phyloP scores from a whole-genome alignment of 208 protist genomes.

The Lotmaria passim region DNA sequence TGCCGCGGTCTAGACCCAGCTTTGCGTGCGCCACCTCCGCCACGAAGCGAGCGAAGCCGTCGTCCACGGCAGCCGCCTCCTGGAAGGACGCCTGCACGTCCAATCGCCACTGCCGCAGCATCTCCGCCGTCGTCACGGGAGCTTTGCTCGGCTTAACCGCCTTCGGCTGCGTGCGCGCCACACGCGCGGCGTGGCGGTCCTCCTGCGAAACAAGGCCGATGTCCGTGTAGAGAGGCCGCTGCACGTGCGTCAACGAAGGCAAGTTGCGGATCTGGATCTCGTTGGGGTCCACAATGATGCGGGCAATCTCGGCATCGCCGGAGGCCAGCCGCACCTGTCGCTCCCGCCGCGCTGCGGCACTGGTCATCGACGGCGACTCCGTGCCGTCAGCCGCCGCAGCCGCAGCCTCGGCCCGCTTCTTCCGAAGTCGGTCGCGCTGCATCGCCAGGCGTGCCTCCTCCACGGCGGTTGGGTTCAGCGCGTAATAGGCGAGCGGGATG shows the following conservation, averaged over 20 bases:
- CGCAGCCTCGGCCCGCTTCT: constrained; percentile 38
- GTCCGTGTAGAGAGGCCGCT: constrained; percentile 86
- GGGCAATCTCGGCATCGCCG: constrained; percentile 67
- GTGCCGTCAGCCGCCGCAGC: constrained; percentile 31
- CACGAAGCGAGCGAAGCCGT: constrained; percentile 60
- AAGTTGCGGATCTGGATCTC: constrained; percentile 63
- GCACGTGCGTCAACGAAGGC: constrained; percentile 74
- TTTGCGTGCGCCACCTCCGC: constrained; percentile 57
- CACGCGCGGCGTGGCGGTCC: constrained; percentile 77
- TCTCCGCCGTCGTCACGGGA: constrained; percentile 27
- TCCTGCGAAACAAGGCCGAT: constrained; percentile 76
- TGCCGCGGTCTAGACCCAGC: constrained; percentile 57
- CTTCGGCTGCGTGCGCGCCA: constrained; percentile 63
- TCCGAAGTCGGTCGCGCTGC: constrained; percentile 26
- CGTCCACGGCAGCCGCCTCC: constrained; percentile 55
- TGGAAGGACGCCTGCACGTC: constrained; percentile 66
- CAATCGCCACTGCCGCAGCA: constrained; percentile 50
- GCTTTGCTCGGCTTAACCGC: constrained; percentile 25
- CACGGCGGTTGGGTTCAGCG: constrained; percentile 48
- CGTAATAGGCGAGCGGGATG: constrained; percentile 76
- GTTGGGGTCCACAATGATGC: constrained; percentile 72
- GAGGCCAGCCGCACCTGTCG: constrained; percentile 35
- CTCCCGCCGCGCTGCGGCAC: constrained; percentile 44
- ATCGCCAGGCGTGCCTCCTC: constrained; percentile 48
- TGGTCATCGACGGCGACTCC: constrained; percentile 31